phyloP scores from a whole-genome alignment of 2,329 filamentous ascomycete species.

The Hypoxylon sp. region DNA sequence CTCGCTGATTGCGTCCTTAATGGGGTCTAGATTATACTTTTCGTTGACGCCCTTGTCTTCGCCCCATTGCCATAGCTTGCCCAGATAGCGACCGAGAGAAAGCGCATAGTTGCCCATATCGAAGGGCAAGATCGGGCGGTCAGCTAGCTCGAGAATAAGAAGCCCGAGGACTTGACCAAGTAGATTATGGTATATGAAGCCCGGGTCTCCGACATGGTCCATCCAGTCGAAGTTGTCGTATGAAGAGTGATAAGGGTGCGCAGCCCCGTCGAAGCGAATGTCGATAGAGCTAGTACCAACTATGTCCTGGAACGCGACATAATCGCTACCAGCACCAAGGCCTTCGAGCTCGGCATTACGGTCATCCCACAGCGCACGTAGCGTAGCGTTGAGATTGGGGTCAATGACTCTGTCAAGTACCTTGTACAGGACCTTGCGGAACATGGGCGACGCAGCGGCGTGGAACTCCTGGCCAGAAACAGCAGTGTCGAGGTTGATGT shows the following conservation, averaged over 20 bases:
- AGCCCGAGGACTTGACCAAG: constrained; percentile 86
- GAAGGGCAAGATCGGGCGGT: constrained; percentile 85
- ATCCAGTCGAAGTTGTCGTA: constrained; percentile 95
- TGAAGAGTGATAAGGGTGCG: constrained; percentile 82
- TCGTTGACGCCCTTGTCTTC: constrained; percentile 65
- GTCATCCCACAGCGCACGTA: constrained; percentile 83
- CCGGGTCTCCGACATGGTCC: constrained; percentile 82
- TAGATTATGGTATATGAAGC: constrained; percentile 83
- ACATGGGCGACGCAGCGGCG: constrained; percentile 85
- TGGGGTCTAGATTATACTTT: constrained; percentile 68
- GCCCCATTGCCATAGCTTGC: constrained; percentile 76
- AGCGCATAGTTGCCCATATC: constrained; percentile 82
- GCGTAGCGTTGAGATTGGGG: constrained; percentile 77
- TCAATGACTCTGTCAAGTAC: constrained; percentile 83
- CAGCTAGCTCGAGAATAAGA: constrained; percentile 86
- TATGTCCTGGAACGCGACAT: constrained; percentile 91
- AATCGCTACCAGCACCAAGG: constrained; percentile 84
- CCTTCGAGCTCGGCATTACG: constrained; percentile 73
- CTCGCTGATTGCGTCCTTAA: constrained; percentile 74
- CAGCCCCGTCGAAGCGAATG: constrained; percentile 79
- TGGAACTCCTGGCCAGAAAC: constrained; percentile 82
- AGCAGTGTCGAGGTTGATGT: constrained; percentile 91
- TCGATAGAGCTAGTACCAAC: constrained; percentile 91
- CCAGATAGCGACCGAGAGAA: constrained; percentile 74
- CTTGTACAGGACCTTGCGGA: constrained; percentile 78